Evolutionary conservation across 2,329 filamentous ascomycete genomes (phyloP), one percentile per base, ranked within the genome.

Genomic region (Hypoxylon sp.): DNA sequence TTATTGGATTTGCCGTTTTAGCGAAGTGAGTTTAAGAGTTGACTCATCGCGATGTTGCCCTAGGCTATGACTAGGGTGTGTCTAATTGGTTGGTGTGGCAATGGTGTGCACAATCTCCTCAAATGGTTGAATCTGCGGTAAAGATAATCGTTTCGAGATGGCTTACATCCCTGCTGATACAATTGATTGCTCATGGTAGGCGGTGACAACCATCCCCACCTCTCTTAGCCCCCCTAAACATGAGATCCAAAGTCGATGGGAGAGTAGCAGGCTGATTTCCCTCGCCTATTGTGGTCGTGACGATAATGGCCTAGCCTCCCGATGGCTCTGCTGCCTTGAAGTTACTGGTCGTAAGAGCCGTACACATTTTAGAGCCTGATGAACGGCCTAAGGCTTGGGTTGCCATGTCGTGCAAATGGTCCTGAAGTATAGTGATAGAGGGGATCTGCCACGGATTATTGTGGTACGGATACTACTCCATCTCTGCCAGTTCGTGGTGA

Each of bases 1-100:
- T 58, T 64, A 65, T 64, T 66, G 62, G 51, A 52, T 51, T 65
- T 29, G 53, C 60, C 55, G 53, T 68, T 68, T 60, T 58, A 48
- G 53, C 61, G 55, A 63, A 55, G 62, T 70, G 60, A 70, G 56
- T 47, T 65, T 19, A 8, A 8, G 60, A 62, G 70, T 76, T 76
- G 73, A 76, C 70, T 76, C 74, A 76, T 76, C 73, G 71, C 63
- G 67, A 65, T 31, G 29, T 31, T 31, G 29, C 69, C 66, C 69
- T 68, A 70, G 70, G 68, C 65, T 70, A 66, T 72, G 65, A 72
- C 42, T 57, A 53, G 61, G 57, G 52, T 31, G 29, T 47, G 33
- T 63, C 58, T 70, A 44, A 75, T 75, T 76, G 74, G 72, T 55
- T 60, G 59, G 53, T 47, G 59, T 61, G 65, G 61, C 53, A 69